Evolutionary conservation across 2,329 filamentous ascomycete species (phyloP), one percentile per base, ranked within the genome.

Genomic region (Biscogniauxia marginata): DNA sequence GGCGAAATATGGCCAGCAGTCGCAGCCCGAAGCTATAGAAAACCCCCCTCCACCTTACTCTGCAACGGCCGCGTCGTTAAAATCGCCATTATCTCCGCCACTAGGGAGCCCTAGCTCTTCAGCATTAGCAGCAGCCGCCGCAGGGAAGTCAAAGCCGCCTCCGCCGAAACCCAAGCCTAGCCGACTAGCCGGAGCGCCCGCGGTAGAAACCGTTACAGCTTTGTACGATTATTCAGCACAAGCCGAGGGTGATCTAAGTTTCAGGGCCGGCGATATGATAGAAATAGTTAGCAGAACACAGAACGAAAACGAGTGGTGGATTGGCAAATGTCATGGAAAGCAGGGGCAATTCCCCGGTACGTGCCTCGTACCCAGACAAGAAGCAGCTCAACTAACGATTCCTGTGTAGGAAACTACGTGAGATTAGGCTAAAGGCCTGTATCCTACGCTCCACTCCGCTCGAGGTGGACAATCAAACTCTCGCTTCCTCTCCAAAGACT

Each of bases 251-350:
- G 95, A 99, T 71, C 77, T 99, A 60, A 96, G 90, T 67, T 99
- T 99, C 76, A 83, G 83, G 18, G 86, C 91, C 0, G 93, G 93
- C 4, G 95, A 99, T 60, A 77, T 89, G 4, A 98, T 99, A 67
- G 93, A 98, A 73, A 93, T 99, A 65, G 73, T 95, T 2, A 82
- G 81, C 58, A 83, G 90, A 64, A 96, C 91, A n/a, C 81, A 84
- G 60, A 97, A 96, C 67, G 87, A 91, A 51, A 98, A 99, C 65
- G 95, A 99, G 74, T 99, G 95, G 95, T 99, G 95, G 95, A 87
- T 82, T 7, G 95, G 95, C 39, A 90, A 85, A 70, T 71, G 96
- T 53, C 81, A 88, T 57, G 91, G 89, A 49, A 88, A 88, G 75
- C 79, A 90, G 69, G 95, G 95, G 22, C 93, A 98, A 70, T 99